These are phyloP conservation scores for Pseudozyma hubeiensis DNA, from an alignment of 1,284 basidiomycete genomes.

Conservation along the genomic window DNA sequence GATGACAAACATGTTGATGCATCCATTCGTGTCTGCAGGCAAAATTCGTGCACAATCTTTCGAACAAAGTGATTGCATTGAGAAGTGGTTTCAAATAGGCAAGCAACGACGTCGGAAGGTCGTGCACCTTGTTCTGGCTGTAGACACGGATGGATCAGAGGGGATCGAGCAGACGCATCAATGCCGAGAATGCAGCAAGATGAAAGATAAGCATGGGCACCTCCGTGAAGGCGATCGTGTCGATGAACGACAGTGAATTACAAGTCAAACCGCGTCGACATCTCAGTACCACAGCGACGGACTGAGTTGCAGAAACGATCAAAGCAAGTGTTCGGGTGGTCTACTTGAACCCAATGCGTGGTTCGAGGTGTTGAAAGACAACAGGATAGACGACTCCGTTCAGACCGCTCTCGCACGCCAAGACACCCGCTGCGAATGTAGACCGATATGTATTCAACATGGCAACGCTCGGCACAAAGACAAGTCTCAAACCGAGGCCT, in stretches of 20 bases:
- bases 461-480: conserved; percentile 14
- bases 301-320: conserved; percentile 22
- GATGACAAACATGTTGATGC: conserved; percentile 62
- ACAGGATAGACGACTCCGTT: conserved; percentile 45
- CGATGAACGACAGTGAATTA: conserved; percentile 1
- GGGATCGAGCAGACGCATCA: conserved; percentile 32
- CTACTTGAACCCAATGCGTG: conserved; percentile 31
- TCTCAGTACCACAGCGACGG: conserved; percentile 17
- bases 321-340: conserved; percentile 27
- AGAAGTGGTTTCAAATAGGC: conserved; percentile 35
- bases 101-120: conserved; percentile 3
- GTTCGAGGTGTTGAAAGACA: conserved; percentile 23
- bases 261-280: not conserved
- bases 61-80: conserved; percentile 43
- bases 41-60: conserved; percentile 65
- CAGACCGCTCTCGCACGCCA: conserved; percentile 24
- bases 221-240: conserved; percentile 10
- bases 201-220: conserved; percentile 7
- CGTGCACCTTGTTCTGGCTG: not conserved
- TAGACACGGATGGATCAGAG: conserved; percentile 17
- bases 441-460: conserved; percentile 1
- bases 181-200: conserved; percentile 14
- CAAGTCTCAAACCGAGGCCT: conserved; percentile 13
- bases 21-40: conserved; percentile 59
- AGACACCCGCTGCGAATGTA: conserved; percentile 23